phyloP scores from a whole-genome alignment of 1,139 yeast genomes.

The Kodamaea ohmeri region DNA sequence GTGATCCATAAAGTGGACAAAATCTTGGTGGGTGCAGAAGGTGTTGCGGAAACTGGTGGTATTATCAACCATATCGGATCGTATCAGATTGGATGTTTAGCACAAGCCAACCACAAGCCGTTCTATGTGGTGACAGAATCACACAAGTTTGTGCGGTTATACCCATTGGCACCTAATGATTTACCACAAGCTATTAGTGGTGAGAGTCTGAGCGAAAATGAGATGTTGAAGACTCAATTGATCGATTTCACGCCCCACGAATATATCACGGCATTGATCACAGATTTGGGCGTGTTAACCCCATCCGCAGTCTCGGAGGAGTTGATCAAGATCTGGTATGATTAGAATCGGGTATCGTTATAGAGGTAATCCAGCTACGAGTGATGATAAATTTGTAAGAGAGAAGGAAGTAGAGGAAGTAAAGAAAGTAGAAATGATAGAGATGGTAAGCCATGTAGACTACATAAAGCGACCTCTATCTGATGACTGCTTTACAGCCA shows the following conservation, averaged over 20 bases:
- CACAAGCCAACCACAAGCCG: constrained; percentile 87
- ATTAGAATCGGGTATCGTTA: constrained; percentile 32
- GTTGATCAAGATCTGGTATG: constrained; percentile 96
- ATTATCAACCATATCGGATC: constrained; percentile 95
- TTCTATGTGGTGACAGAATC: constrained; percentile 92
- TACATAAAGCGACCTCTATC: too few species aligned
- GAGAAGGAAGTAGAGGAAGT: neutral
- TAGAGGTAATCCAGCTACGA: neutral
- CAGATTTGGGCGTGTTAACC: constrained; percentile 94
- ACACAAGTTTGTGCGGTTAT: constrained; percentile 94
- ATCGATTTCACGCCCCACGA: constrained; percentile 96
- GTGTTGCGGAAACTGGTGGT: constrained; percentile 98
- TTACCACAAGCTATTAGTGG: constrained; percentile 58
- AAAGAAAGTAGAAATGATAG: neutral
- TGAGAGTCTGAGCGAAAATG: neutral
- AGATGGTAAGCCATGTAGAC: neutral
- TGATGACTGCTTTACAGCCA: too few species aligned
- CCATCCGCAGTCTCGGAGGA: constrained; percentile 98
- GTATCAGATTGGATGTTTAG: constrained; percentile 90
- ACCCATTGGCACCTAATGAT: constrained; percentile 92
- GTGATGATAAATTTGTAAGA: neutral
- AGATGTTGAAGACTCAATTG: constrained; percentile 33
- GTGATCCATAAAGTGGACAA: constrained; percentile 90
- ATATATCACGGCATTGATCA: constrained; percentile 89
- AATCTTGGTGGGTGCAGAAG: constrained; percentile 96